Evolutionary conservation across 257 asterid species (phyloP).

Genomic region (Primulina eburnea): DNA sequence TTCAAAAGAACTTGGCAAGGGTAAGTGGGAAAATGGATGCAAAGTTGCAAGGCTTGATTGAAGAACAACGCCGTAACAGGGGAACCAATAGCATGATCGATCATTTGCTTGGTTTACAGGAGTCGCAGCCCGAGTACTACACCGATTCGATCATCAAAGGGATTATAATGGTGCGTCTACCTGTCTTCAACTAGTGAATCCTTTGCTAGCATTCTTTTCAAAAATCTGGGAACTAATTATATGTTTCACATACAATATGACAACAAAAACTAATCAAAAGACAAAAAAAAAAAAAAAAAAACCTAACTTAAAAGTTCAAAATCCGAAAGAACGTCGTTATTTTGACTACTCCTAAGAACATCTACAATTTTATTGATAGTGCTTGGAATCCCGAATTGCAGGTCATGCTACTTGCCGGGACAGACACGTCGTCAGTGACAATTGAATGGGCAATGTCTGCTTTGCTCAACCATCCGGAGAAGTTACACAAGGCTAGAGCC

Average conservation of each 20-base stretch:
- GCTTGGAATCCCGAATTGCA: conserved; percentile 13
- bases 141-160: conserved; percentile 53
- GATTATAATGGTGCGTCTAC: conserved; percentile 34
- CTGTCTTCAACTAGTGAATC: background rate
- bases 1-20: conserved; percentile 34
- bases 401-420: conserved; percentile 52
- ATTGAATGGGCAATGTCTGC: conserved; percentile 66
- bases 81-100: conserved; percentile 43
- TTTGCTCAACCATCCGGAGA: conserved; percentile 53
- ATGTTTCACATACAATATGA: too few relatives aligned
- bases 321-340: too few relatives aligned
- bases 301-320: too few relatives aligned
- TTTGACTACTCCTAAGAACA: too few relatives aligned
- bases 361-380: background rate
- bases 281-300: too few relatives aligned
- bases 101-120: conserved; percentile 58
- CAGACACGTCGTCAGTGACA: conserved; percentile 50
- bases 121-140: conserved; percentile 49
- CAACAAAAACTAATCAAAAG: too few relatives aligned
- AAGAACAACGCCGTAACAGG: conserved; percentile 32
- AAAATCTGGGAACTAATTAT: too few relatives aligned
- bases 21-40: conserved; percentile 33
- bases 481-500: conserved; percentile 45
- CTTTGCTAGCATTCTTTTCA: too few relatives aligned
- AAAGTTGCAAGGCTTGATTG: conserved; percentile 47